Evolutionary conservation across 2,329 filamentous ascomycete species (phyloP), one percentile per base, ranked within the genome.

Genomic region (Fusarium palustre): DNA sequence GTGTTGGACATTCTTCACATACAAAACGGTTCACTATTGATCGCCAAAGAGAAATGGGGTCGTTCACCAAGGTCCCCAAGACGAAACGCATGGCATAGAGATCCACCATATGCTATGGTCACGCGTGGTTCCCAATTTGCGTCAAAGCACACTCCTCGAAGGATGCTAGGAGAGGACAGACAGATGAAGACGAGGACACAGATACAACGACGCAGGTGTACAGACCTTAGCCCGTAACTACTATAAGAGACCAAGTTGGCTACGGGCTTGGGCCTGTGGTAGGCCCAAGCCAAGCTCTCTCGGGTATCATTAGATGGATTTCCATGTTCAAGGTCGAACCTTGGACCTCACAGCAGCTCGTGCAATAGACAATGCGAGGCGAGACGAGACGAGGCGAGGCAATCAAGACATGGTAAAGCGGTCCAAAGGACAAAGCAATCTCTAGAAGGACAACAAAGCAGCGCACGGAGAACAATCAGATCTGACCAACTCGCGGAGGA

Each of bases 81-180:
- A 31, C 42, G 47, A 70, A 70, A 66, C 55, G 68, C 50, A 45
- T 25, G 52, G 60, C 64, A 56, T 56, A 58, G 34, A 43, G 53
- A 60, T 49, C 50, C 46, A 52, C 48, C 45, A 53, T 57, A 38
- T 46, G 53, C 34, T 41, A 24, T 59, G 47, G 59, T 74, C 69
- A 74, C 64, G 67, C 69, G 69, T 55, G 60, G 57, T 57, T 72
- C 60, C 49, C 64, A 73, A 68, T 66, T 73, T 73, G 63, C 55
- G 63, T 70, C 59, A 58, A 55, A 59, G 60, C 55, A 55, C 52
- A 50, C 54, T 64, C 46, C 25, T 20, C 39, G 34, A 55, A 28
- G 28, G 42, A 33, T 49, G 16, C 31, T 30, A 45, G 25, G 42
- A 30, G 42, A 45, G 36, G 31, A 36, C 15, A 34, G 20, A 24